These are phyloP conservation scores for Tagetes erecta DNA, from an alignment of 129 eudicot genomes.

Conservation along the genomic window DNA sequence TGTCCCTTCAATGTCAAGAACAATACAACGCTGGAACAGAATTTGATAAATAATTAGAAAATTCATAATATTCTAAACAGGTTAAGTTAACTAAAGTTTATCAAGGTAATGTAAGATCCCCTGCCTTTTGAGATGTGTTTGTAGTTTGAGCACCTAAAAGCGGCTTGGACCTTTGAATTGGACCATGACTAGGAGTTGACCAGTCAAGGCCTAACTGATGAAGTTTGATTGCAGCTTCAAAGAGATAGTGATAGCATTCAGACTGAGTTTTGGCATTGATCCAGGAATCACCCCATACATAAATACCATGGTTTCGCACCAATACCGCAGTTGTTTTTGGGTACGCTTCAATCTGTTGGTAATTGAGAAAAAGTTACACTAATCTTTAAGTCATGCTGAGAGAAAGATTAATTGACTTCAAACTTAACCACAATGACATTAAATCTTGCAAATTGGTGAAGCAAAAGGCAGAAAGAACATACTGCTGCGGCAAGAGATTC, in stretches of 20 bases:
- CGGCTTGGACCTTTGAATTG: constrained; percentile 47
- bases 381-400: background rate
- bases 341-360: constrained; percentile 81
- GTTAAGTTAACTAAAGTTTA: constrained; percentile 27
- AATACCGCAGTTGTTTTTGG: constrained; percentile 98
- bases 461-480: constrained; percentile 32
- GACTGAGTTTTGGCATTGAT: constrained; percentile 99
- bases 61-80: constrained; percentile 32
- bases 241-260: constrained; percentile 96
- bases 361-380: constrained; percentile 1
- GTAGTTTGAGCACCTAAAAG: constrained; percentile 30
- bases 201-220: constrained; percentile 94
- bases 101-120: constrained; percentile 26
- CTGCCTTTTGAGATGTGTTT: constrained; percentile 45
- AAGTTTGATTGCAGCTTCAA: constrained; percentile 97
- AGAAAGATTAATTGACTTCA: background rate
- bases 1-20: constrained; percentile 97
- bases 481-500: constrained; percentile 95
- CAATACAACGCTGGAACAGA: constrained; percentile 71
- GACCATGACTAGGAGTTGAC: constrained; percentile 90
- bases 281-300: constrained; percentile 98
- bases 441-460: background rate
- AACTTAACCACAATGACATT: background rate
- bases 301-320: constrained; percentile 94
- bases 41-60: background rate